Conservation (phyloP, 1,284 basidiomycete genomes). For the Ceratobasidium sp. region DNA sequence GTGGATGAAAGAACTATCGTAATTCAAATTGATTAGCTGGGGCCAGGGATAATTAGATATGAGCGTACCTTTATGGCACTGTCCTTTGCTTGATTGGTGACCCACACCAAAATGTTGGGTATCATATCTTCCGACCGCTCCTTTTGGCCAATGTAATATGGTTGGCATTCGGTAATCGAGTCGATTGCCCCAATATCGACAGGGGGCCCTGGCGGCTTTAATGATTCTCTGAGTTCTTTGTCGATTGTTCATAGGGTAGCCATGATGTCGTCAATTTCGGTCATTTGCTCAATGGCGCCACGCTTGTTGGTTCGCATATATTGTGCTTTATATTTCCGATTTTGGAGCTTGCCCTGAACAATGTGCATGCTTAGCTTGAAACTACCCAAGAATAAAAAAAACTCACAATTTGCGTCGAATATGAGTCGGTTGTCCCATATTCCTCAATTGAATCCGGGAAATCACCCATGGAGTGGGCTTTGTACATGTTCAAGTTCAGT, state of each 20-base stretch:
- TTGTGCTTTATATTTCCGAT: constrained; percentile 48
- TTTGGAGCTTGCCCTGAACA: constrained; percentile 51
- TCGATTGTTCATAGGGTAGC: constrained; percentile 5
- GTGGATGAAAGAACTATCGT: constrained; percentile 27
- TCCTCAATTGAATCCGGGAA: constrained; percentile 54
- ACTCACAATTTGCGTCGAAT: constrained; percentile 55
- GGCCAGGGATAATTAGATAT: background rate
- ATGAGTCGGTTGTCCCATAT: constrained; percentile 56
- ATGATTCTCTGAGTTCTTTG: background rate
- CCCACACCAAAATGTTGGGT: constrained; percentile 16
- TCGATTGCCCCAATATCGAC: constrained; percentile 5
- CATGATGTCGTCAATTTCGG: constrained; percentile 3
- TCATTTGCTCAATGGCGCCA: constrained; percentile 23
- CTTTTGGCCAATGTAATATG: constrained; percentile 15
- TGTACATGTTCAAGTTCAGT: constrained; percentile 48
- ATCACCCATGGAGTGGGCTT: constrained; percentile 59
- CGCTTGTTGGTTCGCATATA: constrained; percentile 33
- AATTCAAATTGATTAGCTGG: background rate
- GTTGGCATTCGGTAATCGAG: background rate
- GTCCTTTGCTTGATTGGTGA: background rate
- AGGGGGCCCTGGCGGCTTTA: background rate
- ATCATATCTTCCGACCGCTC: constrained; percentile 31
- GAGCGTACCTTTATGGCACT: constrained; percentile 11
- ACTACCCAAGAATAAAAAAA: constrained; percentile 8
- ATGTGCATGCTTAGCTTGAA: background rate